A percentile compares a stretch with the other conserved stretches of the same genome.
These are phyloP conservation scores for Sarcodon aspratus DNA, from an alignment of 768 basidiomycete species.

Conservation along the genomic window DNA sequence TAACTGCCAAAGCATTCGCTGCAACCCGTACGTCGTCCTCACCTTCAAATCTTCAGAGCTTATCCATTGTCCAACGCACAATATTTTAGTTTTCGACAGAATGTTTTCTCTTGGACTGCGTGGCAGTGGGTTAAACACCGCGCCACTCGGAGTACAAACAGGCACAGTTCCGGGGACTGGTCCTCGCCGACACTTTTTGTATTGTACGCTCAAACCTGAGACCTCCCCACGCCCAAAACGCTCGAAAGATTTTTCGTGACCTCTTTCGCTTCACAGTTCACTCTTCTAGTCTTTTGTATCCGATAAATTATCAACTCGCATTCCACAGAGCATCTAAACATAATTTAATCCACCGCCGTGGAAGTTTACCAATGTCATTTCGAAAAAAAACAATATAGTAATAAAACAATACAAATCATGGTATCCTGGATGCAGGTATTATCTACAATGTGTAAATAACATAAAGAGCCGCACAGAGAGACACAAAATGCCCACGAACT, in stretches of 20 bases:
- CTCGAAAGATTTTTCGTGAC: constrained; percentile 21
- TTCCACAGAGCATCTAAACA: no score
- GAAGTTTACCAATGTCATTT: no score
- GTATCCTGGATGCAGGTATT: no score
- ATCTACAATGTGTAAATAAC: no score
- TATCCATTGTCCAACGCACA: constrained; percentile 2
- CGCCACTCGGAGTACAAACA: constrained; percentile 49
- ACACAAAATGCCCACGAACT: no score
- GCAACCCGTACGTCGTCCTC: constrained; percentile 52
- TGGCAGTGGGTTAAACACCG: constrained; percentile 58
- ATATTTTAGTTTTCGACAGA: constrained; percentile 61
- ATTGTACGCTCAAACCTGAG: constrained; percentile 66
- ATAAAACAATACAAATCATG: no score
- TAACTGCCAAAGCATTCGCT: constrained; percentile 80
- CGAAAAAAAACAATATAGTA: no score
- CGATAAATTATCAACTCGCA: no score
- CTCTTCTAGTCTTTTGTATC: no score
- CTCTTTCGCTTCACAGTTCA: no score
- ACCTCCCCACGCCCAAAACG: constrained; percentile 31
- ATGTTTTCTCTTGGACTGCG: constrained; percentile 84
- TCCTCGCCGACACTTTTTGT: constrained; percentile 76
- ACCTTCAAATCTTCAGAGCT: not conserved
- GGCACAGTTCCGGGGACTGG: constrained; percentile 56
- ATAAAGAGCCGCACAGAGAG: no score
- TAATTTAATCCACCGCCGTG: no score